Evolutionary conservation across 1,139 yeast species (phyloP).

Genomic region (Nakaseomyces glabratus): DNA sequence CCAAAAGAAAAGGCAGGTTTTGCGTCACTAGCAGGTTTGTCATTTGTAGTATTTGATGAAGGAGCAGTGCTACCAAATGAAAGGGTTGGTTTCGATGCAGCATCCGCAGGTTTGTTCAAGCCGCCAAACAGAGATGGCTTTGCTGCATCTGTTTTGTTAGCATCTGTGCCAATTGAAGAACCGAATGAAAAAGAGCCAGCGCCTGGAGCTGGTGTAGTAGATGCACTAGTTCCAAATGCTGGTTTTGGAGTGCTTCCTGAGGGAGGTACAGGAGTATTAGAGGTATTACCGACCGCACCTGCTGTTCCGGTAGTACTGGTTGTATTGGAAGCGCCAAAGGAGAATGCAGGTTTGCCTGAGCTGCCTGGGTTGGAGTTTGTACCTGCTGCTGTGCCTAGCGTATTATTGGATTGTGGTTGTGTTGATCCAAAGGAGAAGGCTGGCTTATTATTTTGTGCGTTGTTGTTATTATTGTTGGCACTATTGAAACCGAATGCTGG

Average conservation of each 20-base stretch:
- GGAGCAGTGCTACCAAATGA: slow-evolving; percentile 14
- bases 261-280: background rate
- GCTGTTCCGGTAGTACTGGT: slow-evolving; percentile 5
- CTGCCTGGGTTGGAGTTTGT: slow-evolving; percentile 1
- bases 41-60: background rate
- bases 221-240: background rate
- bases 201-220: background rate
- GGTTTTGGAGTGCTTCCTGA: slow-evolving; percentile 1
- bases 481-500: slow-evolving; percentile 12
- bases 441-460: slow-evolving; percentile 19
- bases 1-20: slow-evolving; percentile 18
- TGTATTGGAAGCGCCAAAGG: slow-evolving; percentile 13
- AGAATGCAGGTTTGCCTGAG: slow-evolving; percentile 8
- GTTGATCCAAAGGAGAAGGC: slow-evolving; percentile 25
- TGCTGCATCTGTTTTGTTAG: slow-evolving; percentile 16
- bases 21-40: slow-evolving; percentile 8
- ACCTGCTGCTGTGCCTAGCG: slow-evolving; percentile 3
- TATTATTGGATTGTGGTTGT: background rate
- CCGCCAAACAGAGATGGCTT: slow-evolving; percentile 3
- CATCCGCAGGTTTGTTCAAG: too few species aligned
- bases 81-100: slow-evolving; percentile 5
- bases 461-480: slow-evolving; percentile 3
- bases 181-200: slow-evolving; percentile 8
- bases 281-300: slow-evolving; percentile 11
- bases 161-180: slow-evolving; percentile 11